These are phyloP conservation scores for Evansstolkia leycettana DNA, from an alignment of 495 filamentous ascomycete species.

Conservation along the genomic window DNA sequence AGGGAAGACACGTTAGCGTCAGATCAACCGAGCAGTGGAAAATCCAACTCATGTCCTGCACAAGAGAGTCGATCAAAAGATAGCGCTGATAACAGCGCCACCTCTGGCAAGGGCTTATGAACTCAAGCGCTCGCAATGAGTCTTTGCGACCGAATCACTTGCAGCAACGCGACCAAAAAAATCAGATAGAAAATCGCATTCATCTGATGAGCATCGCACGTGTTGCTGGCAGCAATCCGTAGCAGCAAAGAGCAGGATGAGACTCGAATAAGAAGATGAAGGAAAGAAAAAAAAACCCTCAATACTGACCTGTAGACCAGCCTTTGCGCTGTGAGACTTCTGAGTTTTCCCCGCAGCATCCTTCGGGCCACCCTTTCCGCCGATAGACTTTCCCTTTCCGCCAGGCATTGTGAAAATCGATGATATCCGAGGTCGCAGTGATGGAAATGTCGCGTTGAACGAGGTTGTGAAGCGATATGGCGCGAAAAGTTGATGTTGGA, in stretches of 20 bases:
- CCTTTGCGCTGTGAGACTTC: constrained; percentile 96
- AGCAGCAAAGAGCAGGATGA: background rate
- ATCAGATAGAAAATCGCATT: background rate
- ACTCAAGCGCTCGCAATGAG: too few relatives aligned
- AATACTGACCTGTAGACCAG: constrained; percentile 88
- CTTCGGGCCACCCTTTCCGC: constrained; percentile 82
- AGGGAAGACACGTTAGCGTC: background rate
- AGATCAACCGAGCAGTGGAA: background rate
- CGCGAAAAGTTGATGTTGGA: constrained; percentile 22
- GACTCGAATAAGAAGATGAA: background rate
- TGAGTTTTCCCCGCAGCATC: constrained; percentile 72
- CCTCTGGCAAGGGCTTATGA: too few relatives aligned
- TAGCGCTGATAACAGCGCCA: too few relatives aligned
- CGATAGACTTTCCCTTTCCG: constrained; percentile 89
- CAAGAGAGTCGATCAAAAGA: too few relatives aligned
- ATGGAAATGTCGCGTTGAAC: constrained; percentile 13
- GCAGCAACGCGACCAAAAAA: too few relatives aligned
- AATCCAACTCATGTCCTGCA: background rate
- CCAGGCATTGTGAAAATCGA: constrained; percentile 51
- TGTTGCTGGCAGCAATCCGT: background rate
- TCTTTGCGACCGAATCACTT: too few relatives aligned
- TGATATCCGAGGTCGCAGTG: constrained; percentile 16
- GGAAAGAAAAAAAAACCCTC: constrained; percentile 1
- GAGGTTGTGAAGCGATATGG: constrained; percentile 9
- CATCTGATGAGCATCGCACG: background rate